Conservation (phyloP, 2,329 filamentous ascomycete genomes). For the Fusarium musae region DNA sequence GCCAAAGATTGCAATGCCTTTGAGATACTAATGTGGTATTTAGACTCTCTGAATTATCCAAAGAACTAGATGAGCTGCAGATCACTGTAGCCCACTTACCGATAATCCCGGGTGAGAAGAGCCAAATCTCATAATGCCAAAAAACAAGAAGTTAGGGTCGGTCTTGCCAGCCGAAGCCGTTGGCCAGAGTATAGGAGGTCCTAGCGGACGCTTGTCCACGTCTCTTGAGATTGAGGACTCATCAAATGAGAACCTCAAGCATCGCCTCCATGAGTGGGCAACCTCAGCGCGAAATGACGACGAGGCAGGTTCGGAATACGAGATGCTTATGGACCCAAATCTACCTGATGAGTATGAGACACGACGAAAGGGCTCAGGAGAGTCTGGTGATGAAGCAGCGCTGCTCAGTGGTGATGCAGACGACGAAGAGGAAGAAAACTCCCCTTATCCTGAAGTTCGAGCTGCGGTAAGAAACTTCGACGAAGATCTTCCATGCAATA, state of each 20-base stretch:
- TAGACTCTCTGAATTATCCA: not conserved
- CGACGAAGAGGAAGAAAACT: constrained; percentile 56
- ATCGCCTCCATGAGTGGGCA: constrained; percentile 55
- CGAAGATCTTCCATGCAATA: constrained; percentile 73
- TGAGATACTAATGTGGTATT: not conserved
- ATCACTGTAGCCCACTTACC: not conserved
- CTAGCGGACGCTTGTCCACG: constrained; percentile 44
- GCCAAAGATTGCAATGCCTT: not conserved
- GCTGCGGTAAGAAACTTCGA: constrained; percentile 73
- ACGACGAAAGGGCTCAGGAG: constrained; percentile 39
- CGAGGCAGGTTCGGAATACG: constrained; percentile 61
- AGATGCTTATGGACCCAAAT: constrained; percentile 67
- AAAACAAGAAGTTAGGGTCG: constrained; percentile 10
- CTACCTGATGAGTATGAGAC: constrained; percentile 58
- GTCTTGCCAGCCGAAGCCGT: constrained; percentile 31
- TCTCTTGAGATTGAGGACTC: constrained; percentile 42
- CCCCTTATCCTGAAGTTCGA: constrained; percentile 73
- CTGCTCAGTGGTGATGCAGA: constrained; percentile 49
- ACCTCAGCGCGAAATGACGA: constrained; percentile 37
- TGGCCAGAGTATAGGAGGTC: constrained; percentile 39
- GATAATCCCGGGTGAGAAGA: not conserved
- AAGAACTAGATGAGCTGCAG: not conserved
- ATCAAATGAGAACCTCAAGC: constrained; percentile 41
- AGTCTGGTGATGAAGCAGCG: constrained; percentile 39
- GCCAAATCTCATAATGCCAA: constrained; percentile 8